Evolutionary conservation across 805 yeast species (phyloP), one percentile per base, ranked within the genome.

Genomic region (Wickerhamiella siamensis): DNA sequence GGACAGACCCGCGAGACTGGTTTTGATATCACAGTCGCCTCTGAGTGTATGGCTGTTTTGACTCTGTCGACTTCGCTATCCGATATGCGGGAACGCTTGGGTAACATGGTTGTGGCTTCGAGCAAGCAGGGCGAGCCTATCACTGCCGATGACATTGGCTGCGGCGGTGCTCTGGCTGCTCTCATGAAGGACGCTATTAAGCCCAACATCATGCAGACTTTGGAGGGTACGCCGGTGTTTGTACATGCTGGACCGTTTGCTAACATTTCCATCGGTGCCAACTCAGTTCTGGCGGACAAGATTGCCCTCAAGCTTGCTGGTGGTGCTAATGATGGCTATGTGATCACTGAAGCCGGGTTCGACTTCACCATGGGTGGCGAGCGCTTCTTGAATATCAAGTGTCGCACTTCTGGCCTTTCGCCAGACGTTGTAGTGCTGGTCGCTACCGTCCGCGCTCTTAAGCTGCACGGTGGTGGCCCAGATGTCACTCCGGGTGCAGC

Each of bases 221-320:
- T 88, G 48, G 96, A 88, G 64, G 97, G 97, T 46, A 86, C 96
- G 4, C 97, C 97, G 9, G 97, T 88, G 17, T 77, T 88, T 56
- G 95, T 88, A n/a, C 97, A 88, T 59, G 96, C 97, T 29, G 97
- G 97, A 51, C 97, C 97, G 27, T 88, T 88, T 61, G 97, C 97
- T 49, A 88, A 88, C 65, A 88, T 88, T 50, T 83, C 95, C 29
- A 88, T 88, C 58, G 97, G 97, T 54, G 95, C 96, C 9, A 81
- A 88, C 26, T 88, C 96, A 12, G 91, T 88, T 18, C 67, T 88
- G 46, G 96, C 97, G 42, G 97, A 88, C 62, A 78, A 77, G 61
- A 74, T 88, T 64, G 97, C 95, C 4, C 71, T 88, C 59, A 86
- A 88, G 63, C 72, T 88, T 53, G 87, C 94, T 15, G 91, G 91